Evolutionary conservation across 305 asterid species (phyloP).

Genomic region (Coffea humblotiana): DNA sequence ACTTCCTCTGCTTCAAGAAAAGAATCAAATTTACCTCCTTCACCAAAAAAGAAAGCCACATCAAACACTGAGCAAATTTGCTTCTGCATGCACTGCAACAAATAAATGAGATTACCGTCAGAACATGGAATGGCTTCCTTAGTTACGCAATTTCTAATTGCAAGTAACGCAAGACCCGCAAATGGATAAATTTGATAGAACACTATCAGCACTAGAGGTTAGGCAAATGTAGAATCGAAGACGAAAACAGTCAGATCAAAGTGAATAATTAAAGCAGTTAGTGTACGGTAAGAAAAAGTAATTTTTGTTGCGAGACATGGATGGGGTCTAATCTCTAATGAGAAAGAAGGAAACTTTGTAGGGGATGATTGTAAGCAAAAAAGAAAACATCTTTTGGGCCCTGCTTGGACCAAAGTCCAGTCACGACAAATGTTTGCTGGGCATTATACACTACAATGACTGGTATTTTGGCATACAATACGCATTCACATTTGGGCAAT

Average conservation of each 20-base stretch:
- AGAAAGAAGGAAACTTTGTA: too few species aligned
- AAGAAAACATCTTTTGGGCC: too few species aligned
- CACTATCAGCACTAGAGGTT: neutral
- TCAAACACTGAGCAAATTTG: neutral
- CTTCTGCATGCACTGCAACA: neutral
- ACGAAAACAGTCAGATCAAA: neutral
- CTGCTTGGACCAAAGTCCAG: too few species aligned
- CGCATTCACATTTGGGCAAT: too few species aligned
- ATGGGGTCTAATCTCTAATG: too few species aligned
- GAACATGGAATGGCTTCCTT: neutral
- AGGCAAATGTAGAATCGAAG: neutral
- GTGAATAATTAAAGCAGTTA: too few species aligned
- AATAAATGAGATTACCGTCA: neutral
- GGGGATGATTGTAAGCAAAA: too few species aligned
- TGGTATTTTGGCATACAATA: too few species aligned
- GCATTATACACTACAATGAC: too few species aligned
- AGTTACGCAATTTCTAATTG: neutral
- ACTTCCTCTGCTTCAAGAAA: constrained; percentile 8
- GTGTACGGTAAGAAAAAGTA: too few species aligned
- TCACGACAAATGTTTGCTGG: too few species aligned
- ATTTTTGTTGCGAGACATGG: too few species aligned
- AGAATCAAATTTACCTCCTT: neutral
- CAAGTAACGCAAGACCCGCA: neutral
- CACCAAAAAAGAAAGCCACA: neutral
- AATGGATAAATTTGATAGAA: neutral